A percentile compares a stretch with the other conserved stretches of the same genome.
Conservation (phyloP, 2,329 filamentous ascomycete genomes). For the Colletotrichum gigasporum region DNA sequence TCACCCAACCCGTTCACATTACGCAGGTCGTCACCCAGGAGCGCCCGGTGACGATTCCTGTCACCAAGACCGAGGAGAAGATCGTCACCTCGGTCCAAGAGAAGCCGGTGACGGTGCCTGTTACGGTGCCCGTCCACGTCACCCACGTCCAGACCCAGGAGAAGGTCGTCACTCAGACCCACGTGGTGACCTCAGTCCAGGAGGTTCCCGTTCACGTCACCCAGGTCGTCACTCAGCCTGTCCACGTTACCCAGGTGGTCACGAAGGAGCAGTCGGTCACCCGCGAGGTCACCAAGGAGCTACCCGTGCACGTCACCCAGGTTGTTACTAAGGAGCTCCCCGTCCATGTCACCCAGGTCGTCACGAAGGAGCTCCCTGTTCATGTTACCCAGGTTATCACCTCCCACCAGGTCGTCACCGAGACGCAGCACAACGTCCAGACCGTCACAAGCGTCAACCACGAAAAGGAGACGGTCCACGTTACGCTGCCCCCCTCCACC, state of each 20-base stretch:
- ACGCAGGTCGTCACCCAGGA: constrained; percentile 16
- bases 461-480: too few species aligned
- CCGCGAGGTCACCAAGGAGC: constrained; percentile 3
- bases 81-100: constrained; percentile 9
- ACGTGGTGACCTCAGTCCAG: constrained; percentile 6
- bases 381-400: constrained; percentile 4
- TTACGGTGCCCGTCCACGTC: neutral
- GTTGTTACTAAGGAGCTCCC: neutral
- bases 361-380: neutral
- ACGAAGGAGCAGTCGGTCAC: neutral
- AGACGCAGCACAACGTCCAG: constrained; percentile 14
- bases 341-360: neutral
- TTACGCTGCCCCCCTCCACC: too few species aligned
- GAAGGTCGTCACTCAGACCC: constrained; percentile 1
- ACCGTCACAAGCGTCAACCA: neutral
- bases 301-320: neutral
- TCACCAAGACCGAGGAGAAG: constrained; percentile 2
- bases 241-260: neutral
- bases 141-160: constrained; percentile 7
- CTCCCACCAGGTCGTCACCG: too few species aligned
- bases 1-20: constrained; percentile 8
- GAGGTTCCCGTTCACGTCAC: constrained; percentile 1
- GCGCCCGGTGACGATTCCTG: constrained; percentile 2
- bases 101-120: neutral
- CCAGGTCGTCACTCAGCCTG: neutral